A percentile compares a stretch with the other conserved stretches of the same genome.
These are phyloP conservation scores for Trypanosoma boissoni DNA, from an alignment of 208 protist species.

Conservation along the genomic window DNA sequence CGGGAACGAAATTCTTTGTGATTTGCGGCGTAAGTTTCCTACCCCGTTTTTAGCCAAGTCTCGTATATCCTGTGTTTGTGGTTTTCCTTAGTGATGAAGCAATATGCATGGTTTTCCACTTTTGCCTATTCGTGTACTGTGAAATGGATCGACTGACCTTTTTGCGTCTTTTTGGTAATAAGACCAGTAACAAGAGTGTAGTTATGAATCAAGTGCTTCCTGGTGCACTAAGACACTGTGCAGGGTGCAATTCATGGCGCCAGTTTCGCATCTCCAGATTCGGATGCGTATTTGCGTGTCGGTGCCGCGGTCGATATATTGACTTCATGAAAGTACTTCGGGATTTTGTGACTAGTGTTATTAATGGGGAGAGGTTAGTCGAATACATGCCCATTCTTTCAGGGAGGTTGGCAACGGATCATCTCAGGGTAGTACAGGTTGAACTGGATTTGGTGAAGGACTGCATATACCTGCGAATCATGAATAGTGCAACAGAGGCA, in stretches of 20 bases:
- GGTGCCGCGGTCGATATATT: conserved; percentile 32
- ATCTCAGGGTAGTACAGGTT: conserved; percentile 36
- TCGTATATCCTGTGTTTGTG: no score
- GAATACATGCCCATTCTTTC: conserved; percentile 48
- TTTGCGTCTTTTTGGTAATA: background rate
- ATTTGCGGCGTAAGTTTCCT: no score
- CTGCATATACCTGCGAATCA: conserved; percentile 12
- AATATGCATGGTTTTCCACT: no score
- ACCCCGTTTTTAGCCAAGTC: no score
- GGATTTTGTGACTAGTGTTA: conserved; percentile 24
- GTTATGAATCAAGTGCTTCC: conserved; percentile 56
- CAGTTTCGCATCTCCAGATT: conserved; percentile 60
- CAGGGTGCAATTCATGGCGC: conserved; percentile 30
- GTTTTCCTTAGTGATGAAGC: no score
- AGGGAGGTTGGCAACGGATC: conserved; percentile 31
- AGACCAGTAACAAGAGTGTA: background rate
- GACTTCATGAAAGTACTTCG: conserved; percentile 48
- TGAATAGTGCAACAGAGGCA: conserved; percentile 20
- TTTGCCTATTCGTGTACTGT: no score
- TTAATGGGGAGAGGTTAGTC: conserved; percentile 7
- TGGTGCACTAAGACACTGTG: conserved; percentile 28
- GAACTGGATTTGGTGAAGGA: conserved; percentile 41
- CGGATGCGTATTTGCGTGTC: conserved; percentile 64
- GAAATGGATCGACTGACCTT: no score
- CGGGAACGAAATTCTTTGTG: no score